These are phyloP conservation scores for Blastocystis sp. DNA, from an alignment of 352 stramenopile genomes.

Conservation along the genomic window DNA sequence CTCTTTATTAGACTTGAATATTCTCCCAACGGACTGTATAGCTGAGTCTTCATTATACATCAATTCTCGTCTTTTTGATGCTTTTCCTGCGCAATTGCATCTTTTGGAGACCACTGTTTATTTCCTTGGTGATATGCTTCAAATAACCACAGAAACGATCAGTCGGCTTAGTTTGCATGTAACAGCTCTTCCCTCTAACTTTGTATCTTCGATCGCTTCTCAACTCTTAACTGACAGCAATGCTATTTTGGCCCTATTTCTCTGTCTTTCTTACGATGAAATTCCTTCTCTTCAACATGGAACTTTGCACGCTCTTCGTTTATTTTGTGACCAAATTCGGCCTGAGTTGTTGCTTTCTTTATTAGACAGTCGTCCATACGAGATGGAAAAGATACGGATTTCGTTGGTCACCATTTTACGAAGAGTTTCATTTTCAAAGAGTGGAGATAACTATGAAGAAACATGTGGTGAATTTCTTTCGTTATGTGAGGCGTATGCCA, in stretches of 20 bases:
- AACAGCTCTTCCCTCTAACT: not conserved
- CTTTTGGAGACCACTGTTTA: not conserved
- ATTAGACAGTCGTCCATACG: not conserved
- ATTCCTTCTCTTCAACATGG: not conserved
- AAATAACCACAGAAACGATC: constrained; percentile 1
- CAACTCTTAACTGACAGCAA: not conserved
- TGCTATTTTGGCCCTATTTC: not conserved
- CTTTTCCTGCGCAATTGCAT: not conserved
- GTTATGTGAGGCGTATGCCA: not conserved
- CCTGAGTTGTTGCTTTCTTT: not conserved
- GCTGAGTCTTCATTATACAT: not conserved
- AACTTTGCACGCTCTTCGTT: not conserved
- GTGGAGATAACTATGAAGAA: not conserved
- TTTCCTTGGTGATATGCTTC: not conserved
- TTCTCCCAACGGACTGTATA: not conserved
- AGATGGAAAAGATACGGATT: not conserved
- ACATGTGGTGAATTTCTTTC: too few species aligned
- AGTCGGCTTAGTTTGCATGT: not conserved
- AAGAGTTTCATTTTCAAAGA: not conserved
- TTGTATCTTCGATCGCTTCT: constrained; percentile 4
- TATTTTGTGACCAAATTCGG: not conserved
- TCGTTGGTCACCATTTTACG: not conserved
- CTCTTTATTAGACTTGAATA: not conserved
- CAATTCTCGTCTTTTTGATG: not conserved
- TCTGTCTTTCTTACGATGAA: not conserved